These are phyloP conservation scores for Malassezia pachydermatis DNA, from an alignment of 1,284 basidiomycete species.

Conservation along the genomic window DNA sequence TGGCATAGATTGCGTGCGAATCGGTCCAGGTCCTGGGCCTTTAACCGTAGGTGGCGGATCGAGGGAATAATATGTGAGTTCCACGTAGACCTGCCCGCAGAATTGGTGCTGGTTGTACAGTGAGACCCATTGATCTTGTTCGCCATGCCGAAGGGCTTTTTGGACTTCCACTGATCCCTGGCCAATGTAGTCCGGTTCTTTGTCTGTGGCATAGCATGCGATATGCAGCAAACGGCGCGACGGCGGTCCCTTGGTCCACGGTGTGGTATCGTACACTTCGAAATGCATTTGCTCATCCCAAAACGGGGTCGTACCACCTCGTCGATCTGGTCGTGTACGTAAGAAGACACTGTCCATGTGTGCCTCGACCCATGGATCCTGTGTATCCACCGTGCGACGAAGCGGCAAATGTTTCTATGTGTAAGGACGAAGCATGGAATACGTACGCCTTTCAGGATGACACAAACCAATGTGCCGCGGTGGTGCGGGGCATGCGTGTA, in stretches of 20 bases:
- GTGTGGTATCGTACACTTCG: constrained; percentile 62
- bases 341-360: constrained; percentile 58
- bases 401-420: constrained; percentile 38
- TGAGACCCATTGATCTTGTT: constrained; percentile 94
- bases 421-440: not conserved
- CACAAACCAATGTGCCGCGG: constrained; percentile 86
- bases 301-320: constrained; percentile 92
- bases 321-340: constrained; percentile 66
- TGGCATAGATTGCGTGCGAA: too few relatives aligned
- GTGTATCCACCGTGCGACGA: constrained; percentile 59
- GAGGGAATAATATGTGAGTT: constrained; percentile 44
- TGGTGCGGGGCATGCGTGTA: too few relatives aligned
- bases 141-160: constrained; percentile 82
- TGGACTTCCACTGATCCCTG: constrained; percentile 77
- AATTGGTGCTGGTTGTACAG: constrained; percentile 42
- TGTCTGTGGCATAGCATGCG: constrained; percentile 86
- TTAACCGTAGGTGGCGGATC: constrained; percentile 23
- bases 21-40: too few relatives aligned
- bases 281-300: constrained; percentile 99
- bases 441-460: constrained; percentile 87
- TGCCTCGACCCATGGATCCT: constrained; percentile 86
- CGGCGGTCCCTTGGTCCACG: constrained; percentile 52
- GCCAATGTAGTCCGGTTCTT: constrained; percentile 86
- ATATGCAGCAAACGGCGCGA: constrained; percentile 68
- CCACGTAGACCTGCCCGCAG: constrained; percentile 45